phyloP scores from a whole-genome alignment of 2,329 filamentous ascomycete genomes.

The Sarocladium oryzae region DNA sequence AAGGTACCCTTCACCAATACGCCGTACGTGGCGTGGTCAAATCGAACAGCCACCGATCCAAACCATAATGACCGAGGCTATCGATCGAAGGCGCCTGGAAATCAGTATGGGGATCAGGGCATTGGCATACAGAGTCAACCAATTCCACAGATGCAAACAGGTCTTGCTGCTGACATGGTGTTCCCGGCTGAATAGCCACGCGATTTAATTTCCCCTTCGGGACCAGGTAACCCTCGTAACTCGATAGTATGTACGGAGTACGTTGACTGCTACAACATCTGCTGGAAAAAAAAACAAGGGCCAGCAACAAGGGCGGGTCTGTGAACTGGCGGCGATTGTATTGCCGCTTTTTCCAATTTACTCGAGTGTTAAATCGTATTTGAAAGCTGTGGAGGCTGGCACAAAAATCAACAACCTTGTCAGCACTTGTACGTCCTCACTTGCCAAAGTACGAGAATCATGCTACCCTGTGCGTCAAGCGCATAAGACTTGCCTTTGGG shows the following conservation, averaged over 20 bases:
- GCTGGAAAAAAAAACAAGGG: no score
- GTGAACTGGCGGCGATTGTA: no score
- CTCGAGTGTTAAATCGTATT: not conserved
- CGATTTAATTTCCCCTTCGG: slow-evolving; percentile 1
- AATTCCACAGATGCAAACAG: not conserved
- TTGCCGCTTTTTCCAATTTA: no score
- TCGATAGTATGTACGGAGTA: no score
- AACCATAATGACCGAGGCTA: not conserved
- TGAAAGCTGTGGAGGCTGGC: not conserved
- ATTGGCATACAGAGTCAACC: not conserved
- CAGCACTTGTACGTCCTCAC: no score
- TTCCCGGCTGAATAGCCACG: slow-evolving; percentile 5
- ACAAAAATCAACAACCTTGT: no score
- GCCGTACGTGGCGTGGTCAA: no score
- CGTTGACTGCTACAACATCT: no score
- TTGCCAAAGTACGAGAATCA: no score
- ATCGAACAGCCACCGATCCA: not conserved
- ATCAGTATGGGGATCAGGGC: not conserved
- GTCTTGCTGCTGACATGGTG: not conserved
- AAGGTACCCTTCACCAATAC: not conserved
- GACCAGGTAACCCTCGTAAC: not conserved
- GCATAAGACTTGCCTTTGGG: no score
- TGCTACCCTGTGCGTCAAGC: no score
- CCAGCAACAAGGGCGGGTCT: no score
- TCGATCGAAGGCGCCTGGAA: not conserved